Evolutionary conservation across 495 filamentous ascomycete genomes (phyloP), one percentile per base, ranked within the genome.

Genomic region (Penicillium cataractarum): DNA sequence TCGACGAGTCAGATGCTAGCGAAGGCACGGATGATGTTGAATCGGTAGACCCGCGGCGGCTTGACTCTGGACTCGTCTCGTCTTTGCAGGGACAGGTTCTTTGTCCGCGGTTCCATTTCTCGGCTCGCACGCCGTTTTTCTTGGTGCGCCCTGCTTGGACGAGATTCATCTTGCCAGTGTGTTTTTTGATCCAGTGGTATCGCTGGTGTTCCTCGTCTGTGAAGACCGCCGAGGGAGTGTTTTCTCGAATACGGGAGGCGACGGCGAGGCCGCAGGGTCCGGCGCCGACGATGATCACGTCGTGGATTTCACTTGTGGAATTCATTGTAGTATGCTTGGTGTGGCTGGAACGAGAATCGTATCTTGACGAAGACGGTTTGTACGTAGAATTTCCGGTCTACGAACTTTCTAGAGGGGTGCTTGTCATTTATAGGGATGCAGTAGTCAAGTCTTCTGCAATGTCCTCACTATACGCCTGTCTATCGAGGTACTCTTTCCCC

Each of bases 181-280:
- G 80, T 60, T 80, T 83, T 54, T 78, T 80, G 56, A 89, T 85
- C 86, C 85, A 88, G 67, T 87, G 84, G 67, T 86, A 89, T 10
- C 86, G 80, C 54, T 83, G 80, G 64, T 90, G 86, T 63, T 88
- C 86, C 58, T 85, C 83, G 69, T 88, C 87, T 3, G 86, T 88
- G 74, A 89, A 89, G 39, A 87, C 80, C 13, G 86, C 84, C 0
- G 84, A 87, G 8, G 86, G 86, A 2, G 86, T 88, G 55, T 77
- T 76, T 75, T 89, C 86, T 44, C 76, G 79, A 1, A 90, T 74
- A 5, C 86, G 80, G 4, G 86, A 82, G 8, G 86, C 86, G 32
- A 85, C 81, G 31, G 82, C 84, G 15, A 89, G 82, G 21, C 86
- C 86, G 60, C 85, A 87, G 6, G 87, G 85, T 9, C 87, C 86